Conservation (phyloP, 2,329 filamentous ascomycete genomes). For the Emmonsiellopsis sp. region DNA sequence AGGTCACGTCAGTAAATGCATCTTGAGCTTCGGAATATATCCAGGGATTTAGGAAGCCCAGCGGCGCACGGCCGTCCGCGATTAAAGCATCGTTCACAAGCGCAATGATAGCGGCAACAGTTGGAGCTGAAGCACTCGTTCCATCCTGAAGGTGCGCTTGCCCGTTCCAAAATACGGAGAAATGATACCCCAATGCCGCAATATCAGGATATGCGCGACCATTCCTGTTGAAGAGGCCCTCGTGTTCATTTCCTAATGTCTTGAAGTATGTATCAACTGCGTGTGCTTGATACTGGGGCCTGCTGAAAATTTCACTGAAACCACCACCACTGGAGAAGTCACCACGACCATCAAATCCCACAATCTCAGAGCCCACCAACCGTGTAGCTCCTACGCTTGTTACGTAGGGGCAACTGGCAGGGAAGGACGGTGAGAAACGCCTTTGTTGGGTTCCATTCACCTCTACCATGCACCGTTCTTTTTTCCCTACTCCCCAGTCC, state of each 20-base stretch:
- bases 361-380: constrained; percentile 42
- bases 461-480: constrained; percentile 36
- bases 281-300: constrained; percentile 38
- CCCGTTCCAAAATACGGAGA: constrained; percentile 31
- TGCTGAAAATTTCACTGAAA: constrained; percentile 42
- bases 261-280: constrained; percentile 38
- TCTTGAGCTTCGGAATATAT: constrained; percentile 41
- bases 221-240: constrained; percentile 39
- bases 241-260: constrained; percentile 31
- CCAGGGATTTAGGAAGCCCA: constrained; percentile 56
- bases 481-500: constrained; percentile 51
- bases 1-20: constrained; percentile 41
- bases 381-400: constrained; percentile 54
- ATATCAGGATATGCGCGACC: constrained; percentile 57
- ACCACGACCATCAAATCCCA: constrained; percentile 31
- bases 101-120: constrained; percentile 53
- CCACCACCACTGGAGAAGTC: constrained; percentile 44
- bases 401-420: constrained; percentile 52
- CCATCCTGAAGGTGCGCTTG: constrained; percentile 24
- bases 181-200: constrained; percentile 44
- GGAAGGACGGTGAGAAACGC: constrained; percentile 47
- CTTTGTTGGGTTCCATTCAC: constrained; percentile 39
- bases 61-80: constrained; percentile 40
- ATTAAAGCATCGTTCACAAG: constrained; percentile 57
- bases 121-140: constrained; percentile 48